A percentile compares a stretch with the other conserved stretches of the same genome.
Evolutionary conservation across 768 basidiomycete genomes (phyloP).

Genomic region (Lactarius quietus): DNA sequence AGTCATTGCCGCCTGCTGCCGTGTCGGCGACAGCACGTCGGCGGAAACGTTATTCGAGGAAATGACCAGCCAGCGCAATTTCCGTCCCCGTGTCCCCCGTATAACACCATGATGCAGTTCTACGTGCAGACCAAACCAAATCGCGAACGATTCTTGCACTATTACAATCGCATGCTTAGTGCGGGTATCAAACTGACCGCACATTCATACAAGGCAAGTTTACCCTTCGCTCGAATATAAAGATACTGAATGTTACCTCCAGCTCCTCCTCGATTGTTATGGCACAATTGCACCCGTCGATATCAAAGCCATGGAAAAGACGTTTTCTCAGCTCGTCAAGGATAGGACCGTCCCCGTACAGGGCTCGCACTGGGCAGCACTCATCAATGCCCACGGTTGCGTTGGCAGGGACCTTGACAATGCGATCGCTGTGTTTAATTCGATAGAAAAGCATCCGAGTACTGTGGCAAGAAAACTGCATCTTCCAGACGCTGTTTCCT

Average conservation of each 20-base stretch:
- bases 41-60: conserved; percentile 84
- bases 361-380: conserved; percentile 72
- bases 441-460: conserved; percentile 55
- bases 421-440: conserved; percentile 74
- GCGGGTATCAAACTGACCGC: conserved; percentile 70
- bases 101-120: conserved; percentile 98
- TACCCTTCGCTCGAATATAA: neutral
- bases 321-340: conserved; percentile 56
- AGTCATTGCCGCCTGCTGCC: conserved; percentile 88
- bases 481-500: conserved; percentile 78
- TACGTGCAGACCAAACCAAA: conserved; percentile 90
- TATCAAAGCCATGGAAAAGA: conserved; percentile 60
- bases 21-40: conserved; percentile 81
- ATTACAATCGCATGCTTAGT: conserved; percentile 60
- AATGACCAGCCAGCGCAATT: conserved; percentile 70
- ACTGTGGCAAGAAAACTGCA: conserved; percentile 33
- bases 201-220: conserved; percentile 88
- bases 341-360: conserved; percentile 47
- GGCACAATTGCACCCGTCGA: conserved; percentile 84
- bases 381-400: conserved; percentile 89
- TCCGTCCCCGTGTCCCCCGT: conserved; percentile 88
- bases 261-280: conserved; percentile 88
- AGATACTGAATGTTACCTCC: conserved; percentile 15
- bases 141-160: conserved; percentile 69
- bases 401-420: conserved; percentile 71